Base-by-base conservation (phyloP, 2,329 filamentous ascomycete genomes). In the Sphaerostilbella broomeana region DNA sequence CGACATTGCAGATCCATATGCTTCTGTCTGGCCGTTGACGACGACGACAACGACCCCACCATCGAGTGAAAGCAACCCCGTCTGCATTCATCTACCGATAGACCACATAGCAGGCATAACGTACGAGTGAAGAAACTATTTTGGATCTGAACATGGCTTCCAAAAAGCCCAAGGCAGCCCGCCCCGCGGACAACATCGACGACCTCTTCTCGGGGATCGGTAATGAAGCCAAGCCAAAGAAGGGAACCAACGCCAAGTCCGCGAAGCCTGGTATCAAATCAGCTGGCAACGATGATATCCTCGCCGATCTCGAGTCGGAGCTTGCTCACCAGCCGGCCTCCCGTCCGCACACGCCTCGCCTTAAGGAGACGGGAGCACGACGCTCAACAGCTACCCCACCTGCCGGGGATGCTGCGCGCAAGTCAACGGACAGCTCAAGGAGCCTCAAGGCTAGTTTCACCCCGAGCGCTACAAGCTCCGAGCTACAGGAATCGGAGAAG, bases 281-380 rank as follows among this genome's bases (percentile, higher is more conserved):
- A 36, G 63, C 62, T 55, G 55, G 60, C 51, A 73, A 81, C 53
- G 75, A 86, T 51, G 88, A 95, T 58, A 79, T 90, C 42, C 75
- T 97, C 26, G 88, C 88, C 46, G 89, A 95, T 53, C 77, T 97
- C 45, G 86, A 94, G 60, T 64, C 61, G 51, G 64, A 77, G 57
- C 77, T 94, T 29, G 86, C 79, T 53, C 73, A 77, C 38, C 79
- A 85, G 59, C 71, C 81, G 55, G 75, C 85, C 21, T 80, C 80
- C 47, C 80, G 89, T 33, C 86, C 90, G 12, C 82, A 86, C 54
- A 97, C 90, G 2, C 92, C 90, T 26, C 84, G 86, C 51, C 61
- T 79, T 57, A 75, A 77, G 50, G 77, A 73, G 45, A 61, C 68
- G 40, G 61, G 64, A 13, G 57, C 63, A 25, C 63, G 63, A 47